These are phyloP conservation scores for Stentor coeruleus DNA, from an alignment of 73 alveolate species.

Conservation along the genomic window DNA sequence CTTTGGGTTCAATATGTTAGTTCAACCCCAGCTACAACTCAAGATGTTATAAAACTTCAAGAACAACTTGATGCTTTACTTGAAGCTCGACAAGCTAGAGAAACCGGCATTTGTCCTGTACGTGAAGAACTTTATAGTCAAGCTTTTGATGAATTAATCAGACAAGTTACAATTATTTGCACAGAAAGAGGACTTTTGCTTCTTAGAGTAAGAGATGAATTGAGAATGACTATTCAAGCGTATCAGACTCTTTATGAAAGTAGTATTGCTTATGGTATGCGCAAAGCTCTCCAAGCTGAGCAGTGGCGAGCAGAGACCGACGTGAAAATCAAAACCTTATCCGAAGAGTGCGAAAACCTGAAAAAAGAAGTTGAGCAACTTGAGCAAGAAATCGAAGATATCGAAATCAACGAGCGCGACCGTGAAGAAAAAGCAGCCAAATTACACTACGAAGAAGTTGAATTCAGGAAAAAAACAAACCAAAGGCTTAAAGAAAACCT, in stretches of 20 bases:
- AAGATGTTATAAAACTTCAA: slow-evolving; percentile 94
- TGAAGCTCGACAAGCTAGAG: slow-evolving; percentile 97
- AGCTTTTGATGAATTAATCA: slow-evolving; percentile 98
- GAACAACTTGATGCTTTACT: slow-evolving; percentile 95
- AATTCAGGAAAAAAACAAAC: slow-evolving; percentile 47
- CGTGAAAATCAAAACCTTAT: slow-evolving; percentile 66
- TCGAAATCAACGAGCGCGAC: slow-evolving; percentile 79
- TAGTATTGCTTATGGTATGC: slow-evolving; percentile 96
- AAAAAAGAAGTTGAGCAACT: slow-evolving; percentile 82
- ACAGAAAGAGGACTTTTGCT: slow-evolving; percentile 98
- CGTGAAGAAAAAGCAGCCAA: slow-evolving; percentile 55
- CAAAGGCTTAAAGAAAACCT: slow-evolving; percentile 64
- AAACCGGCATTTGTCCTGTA: slow-evolving; percentile 99
- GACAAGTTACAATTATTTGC: slow-evolving; percentile 94
- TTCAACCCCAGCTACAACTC: slow-evolving; percentile 94
- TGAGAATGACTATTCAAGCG: slow-evolving; percentile 81
- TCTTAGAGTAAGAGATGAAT: slow-evolving; percentile 97
- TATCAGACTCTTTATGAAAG: slow-evolving; percentile 95
- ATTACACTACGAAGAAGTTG: slow-evolving; percentile 54
- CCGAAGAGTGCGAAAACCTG: slow-evolving; percentile 73
- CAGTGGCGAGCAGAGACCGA: slow-evolving; percentile 82
- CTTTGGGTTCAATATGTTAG: slow-evolving; percentile 93
- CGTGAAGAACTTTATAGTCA: slow-evolving; percentile 97
- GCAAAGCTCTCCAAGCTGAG: slow-evolving; percentile 94
- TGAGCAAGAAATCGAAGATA: slow-evolving; percentile 74